A percentile compares a stretch with the other conserved stretches of the same genome.
Evolutionary conservation across 2,329 filamentous ascomycete genomes (phyloP).

Genomic region (Ceratocystiopsis minuta): DNA sequence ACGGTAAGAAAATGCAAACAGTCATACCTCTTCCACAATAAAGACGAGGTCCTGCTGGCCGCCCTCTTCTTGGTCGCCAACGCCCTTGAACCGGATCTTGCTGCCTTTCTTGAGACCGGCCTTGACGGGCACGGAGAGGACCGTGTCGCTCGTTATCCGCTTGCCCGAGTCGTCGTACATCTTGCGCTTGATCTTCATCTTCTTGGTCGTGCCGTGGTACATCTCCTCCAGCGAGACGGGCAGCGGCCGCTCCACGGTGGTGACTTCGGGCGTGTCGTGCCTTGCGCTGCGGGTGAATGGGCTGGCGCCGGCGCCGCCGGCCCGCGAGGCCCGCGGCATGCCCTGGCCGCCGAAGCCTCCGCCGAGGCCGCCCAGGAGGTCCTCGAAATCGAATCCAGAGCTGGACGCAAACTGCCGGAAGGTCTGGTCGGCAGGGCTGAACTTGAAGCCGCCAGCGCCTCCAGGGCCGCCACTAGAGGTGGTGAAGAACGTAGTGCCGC

Average conservation of each 20-base stretch:
- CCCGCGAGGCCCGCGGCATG: slow-evolving; percentile 3
- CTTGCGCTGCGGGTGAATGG: slow-evolving; percentile 18
- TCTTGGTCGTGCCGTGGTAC: slow-evolving; percentile 76
- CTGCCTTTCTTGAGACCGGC: slow-evolving; percentile 88
- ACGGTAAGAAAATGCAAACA: too few relatives aligned
- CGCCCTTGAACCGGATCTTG: slow-evolving; percentile 95
- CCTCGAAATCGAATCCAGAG: slow-evolving; percentile 30
- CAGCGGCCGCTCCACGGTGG: slow-evolving; percentile 73
- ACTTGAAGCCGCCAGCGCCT: slow-evolving; percentile 48
- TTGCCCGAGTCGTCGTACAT: slow-evolving; percentile 77
- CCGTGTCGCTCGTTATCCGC: slow-evolving; percentile 70
- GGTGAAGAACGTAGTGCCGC: slow-evolving; percentile 47
- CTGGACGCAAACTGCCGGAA: slow-evolving; percentile 67
- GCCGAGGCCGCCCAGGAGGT: slow-evolving; percentile 29
- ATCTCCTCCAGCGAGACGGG: slow-evolving; percentile 75
- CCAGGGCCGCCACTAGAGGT: slow-evolving; percentile 28
- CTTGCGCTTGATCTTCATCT: slow-evolving; percentile 97
- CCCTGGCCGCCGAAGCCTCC: slow-evolving; percentile 17
- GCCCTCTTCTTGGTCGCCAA: slow-evolving; percentile 95
- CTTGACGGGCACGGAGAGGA: slow-evolving; percentile 90
- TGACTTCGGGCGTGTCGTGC: slow-evolving; percentile 61
- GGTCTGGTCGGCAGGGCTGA: slow-evolving; percentile 67
- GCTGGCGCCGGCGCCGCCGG: slow-evolving; percentile 3
- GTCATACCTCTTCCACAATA: slow-evolving; percentile 73
- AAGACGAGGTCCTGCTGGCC: slow-evolving; percentile 93